Conservation (phyloP, 176 grass and related monocot genomes). For the Ananas comosus region DNA sequence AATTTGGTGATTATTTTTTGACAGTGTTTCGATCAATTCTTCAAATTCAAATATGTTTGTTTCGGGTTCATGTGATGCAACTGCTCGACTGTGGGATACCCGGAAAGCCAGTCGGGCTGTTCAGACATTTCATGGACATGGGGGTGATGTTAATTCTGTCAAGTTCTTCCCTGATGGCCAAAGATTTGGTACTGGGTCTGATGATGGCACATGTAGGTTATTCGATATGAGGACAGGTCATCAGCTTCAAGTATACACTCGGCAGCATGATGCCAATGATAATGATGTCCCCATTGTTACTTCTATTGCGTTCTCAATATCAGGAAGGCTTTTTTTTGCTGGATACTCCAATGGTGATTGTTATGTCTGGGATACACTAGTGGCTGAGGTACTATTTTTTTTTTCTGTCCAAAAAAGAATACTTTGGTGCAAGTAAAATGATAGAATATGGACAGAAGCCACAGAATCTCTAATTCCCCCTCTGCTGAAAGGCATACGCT, state of each 20-base stretch:
- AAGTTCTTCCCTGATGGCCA: constrained; percentile 98
- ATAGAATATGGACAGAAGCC: not conserved
- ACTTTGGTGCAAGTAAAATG: constrained; percentile 16
- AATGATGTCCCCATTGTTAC: constrained; percentile 67
- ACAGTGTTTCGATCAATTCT: constrained; percentile 82
- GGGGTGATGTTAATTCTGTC: constrained; percentile 74
- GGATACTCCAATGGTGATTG: constrained; percentile 98
- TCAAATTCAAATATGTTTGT: constrained; percentile 85
- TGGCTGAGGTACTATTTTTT: constrained; percentile 56
- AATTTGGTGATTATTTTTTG: constrained; percentile 3
- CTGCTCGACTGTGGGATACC: constrained; percentile 84
- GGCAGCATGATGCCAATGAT: constrained; percentile 47
- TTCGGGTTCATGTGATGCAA: constrained; percentile 91
- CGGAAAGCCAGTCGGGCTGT: constrained; percentile 91
- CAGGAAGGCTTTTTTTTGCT: constrained; percentile 96
- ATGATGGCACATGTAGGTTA: constrained; percentile 89
- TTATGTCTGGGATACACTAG: constrained; percentile 95
- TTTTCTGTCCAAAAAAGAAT: constrained; percentile 1
- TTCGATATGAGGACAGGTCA: constrained; percentile 98
- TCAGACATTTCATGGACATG: constrained; percentile 83
- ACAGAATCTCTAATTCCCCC: no score
- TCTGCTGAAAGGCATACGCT: no score
- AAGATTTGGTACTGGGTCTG: constrained; percentile 91
- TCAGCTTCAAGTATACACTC: constrained; percentile 86
- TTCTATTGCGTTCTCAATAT: constrained; percentile 94